These are phyloP conservation scores for Aspergillus udagawae DNA, from an alignment of 2,329 filamentous ascomycete genomes.

Conservation along the genomic window DNA sequence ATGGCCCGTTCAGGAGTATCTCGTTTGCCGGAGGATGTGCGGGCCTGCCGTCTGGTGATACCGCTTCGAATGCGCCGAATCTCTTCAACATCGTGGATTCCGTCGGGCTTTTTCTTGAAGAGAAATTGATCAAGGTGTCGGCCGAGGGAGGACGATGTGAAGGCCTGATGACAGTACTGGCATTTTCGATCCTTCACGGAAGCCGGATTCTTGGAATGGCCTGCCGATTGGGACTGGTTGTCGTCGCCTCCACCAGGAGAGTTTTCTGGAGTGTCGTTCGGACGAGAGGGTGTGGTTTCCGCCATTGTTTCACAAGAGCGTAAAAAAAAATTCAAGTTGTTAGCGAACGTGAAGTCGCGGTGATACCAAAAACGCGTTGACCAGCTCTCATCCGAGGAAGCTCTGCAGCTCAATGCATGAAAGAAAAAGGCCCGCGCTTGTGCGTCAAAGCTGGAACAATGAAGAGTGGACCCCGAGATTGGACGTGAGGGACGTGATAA, in stretches of 20 bases:
- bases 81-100: slow-evolving; percentile 83
- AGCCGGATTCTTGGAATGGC: slow-evolving; percentile 30
- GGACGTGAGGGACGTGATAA: background rate
- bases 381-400: slow-evolving; percentile 1
- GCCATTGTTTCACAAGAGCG: slow-evolving; percentile 20
- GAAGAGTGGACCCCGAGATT: background rate
- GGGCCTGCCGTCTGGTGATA: slow-evolving; percentile 81
- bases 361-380: slow-evolving; percentile 7
- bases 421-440: slow-evolving; percentile 3
- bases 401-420: slow-evolving; percentile 19
- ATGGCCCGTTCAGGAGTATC: slow-evolving; percentile 59
- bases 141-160: slow-evolving; percentile 89
- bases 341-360: background rate
- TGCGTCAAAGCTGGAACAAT: slow-evolving; percentile 1
- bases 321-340: slow-evolving; percentile 2
- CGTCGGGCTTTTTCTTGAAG: slow-evolving; percentile 90
- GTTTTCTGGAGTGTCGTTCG: slow-evolving; percentile 36
- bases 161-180: slow-evolving; percentile 81
- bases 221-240: slow-evolving; percentile 24
- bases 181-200: slow-evolving; percentile 81
- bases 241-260: slow-evolving; percentile 35
- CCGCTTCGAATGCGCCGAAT: slow-evolving; percentile 77
- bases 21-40: slow-evolving; percentile 58
- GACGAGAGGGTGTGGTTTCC: slow-evolving; percentile 18
- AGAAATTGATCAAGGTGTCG: slow-evolving; percentile 93